Conservation (phyloP, 1,284 basidiomycete genomes). For the Puccinia hordei region DNA sequence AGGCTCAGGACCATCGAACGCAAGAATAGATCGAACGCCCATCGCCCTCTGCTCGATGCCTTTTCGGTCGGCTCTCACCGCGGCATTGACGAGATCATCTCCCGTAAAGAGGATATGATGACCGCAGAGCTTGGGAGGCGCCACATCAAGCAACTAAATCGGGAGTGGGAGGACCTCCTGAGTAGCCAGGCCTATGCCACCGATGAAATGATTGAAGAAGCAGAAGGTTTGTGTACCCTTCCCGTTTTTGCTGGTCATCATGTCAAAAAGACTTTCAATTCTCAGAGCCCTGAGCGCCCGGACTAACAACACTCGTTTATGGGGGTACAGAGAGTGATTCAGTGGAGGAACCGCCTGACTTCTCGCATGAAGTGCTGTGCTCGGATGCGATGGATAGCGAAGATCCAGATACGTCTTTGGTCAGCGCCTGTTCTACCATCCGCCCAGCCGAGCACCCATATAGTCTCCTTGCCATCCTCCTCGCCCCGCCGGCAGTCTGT, state of each 20-base stretch:
- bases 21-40: constrained; percentile 12
- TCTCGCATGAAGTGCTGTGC: background rate
- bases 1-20: constrained; percentile 25
- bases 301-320: background rate
- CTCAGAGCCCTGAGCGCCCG: background rate
- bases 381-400: background rate
- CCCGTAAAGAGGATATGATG: constrained; percentile 22
- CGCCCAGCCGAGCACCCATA: background rate
- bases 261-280: background rate
- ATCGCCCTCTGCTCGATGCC: constrained; percentile 24
- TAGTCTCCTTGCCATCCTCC: background rate
- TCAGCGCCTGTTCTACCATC: constrained; percentile 13
- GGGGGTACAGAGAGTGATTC: background rate
- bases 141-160: constrained; percentile 31
- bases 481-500: background rate
- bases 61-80: constrained; percentile 18
- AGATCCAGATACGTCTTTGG: constrained; percentile 11
- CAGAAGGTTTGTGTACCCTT: constrained; percentile 6
- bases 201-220: constrained; percentile 43
- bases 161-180: constrained; percentile 14
- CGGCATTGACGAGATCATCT: constrained; percentile 9
- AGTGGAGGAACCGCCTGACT: constrained; percentile 10
- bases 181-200: constrained; percentile 22
- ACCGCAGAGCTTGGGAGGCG: constrained; percentile 26
- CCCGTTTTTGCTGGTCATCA: background rate